phyloP scores from a whole-genome alignment of 768 basidiomycete genomes.

The Hypholoma sublateritium region DNA sequence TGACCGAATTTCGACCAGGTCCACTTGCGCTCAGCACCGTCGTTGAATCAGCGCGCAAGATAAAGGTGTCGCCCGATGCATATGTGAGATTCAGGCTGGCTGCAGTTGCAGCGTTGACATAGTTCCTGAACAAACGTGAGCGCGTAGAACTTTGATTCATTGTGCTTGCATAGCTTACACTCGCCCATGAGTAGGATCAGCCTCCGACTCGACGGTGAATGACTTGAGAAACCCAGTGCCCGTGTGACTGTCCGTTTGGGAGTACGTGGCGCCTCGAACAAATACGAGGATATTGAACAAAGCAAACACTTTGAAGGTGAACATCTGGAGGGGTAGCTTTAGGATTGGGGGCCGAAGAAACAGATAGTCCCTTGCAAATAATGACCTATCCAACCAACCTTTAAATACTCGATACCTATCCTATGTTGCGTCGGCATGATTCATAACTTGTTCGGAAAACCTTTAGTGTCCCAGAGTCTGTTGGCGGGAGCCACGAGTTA shows the following conservation, averaged over 20 bases:
- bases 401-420: background rate
- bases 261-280: constrained; percentile 42
- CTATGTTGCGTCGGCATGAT: background rate
- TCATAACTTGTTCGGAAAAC: background rate
- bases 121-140: constrained; percentile 31
- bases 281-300: constrained; percentile 20
- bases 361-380: background rate
- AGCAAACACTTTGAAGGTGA: background rate
- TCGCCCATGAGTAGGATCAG: constrained; percentile 67
- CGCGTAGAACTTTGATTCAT: background rate
- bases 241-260: constrained; percentile 40
- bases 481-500: constrained; percentile 1
- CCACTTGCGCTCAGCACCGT: constrained; percentile 45
- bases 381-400: background rate
- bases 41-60: constrained; percentile 55
- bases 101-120: constrained; percentile 50
- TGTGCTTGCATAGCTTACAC: constrained; percentile 41
- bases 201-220: constrained; percentile 47
- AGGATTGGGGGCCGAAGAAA: background rate
- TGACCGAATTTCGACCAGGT: constrained; percentile 58
- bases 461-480: background rate
- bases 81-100: constrained; percentile 55
- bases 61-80: constrained; percentile 49
- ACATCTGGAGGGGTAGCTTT: background rate
- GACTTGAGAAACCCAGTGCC: constrained; percentile 49